These are phyloP conservation scores for Phytophthora meadii DNA, from an alignment of 352 stramenopile genomes.

Conservation along the genomic window DNA sequence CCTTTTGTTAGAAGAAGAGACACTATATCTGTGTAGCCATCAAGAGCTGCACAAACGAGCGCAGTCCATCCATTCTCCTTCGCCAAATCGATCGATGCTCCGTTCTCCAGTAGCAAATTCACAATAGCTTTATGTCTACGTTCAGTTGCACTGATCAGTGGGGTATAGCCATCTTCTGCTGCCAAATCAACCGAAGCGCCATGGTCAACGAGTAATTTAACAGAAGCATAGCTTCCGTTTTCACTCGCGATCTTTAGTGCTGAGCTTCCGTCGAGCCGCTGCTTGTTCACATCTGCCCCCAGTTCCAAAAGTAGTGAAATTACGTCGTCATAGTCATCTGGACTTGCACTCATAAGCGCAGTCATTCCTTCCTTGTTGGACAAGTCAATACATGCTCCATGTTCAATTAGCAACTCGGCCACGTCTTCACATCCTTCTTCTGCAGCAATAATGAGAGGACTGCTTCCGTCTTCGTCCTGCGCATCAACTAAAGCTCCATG, in stretches of 20 bases:
- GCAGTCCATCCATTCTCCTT: neutral
- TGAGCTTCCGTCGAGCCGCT: neutral
- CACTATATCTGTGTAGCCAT: neutral
- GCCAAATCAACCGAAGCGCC: neutral
- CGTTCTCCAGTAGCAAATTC: neutral
- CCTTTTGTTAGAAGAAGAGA: neutral
- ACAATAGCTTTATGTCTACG: neutral
- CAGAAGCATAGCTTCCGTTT: neutral
- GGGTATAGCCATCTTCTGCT: neutral
- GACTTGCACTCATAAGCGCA: slow-evolving; percentile 1
- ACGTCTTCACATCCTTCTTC: slow-evolving; percentile 1
- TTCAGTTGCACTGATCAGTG: neutral
- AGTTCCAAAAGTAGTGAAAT: slow-evolving; percentile 8
- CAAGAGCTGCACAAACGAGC: neutral
- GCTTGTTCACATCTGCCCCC: slow-evolving; percentile 12
- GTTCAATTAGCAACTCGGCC: slow-evolving; percentile 11
- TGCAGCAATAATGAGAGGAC: slow-evolving; percentile 16
- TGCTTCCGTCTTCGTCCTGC: slow-evolving; percentile 4
- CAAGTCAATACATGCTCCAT: slow-evolving; percentile 5
- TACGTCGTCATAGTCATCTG: neutral
- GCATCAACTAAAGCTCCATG: slow-evolving; percentile 9
- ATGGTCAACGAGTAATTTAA: neutral
- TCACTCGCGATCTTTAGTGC: slow-evolving; percentile 5
- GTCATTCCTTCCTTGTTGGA: neutral
- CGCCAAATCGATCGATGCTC: neutral